These are phyloP conservation scores for Hemisphaericaspora xylanilytica DNA, from an alignment of 1,139 yeast species.

Conservation along the genomic window DNA sequence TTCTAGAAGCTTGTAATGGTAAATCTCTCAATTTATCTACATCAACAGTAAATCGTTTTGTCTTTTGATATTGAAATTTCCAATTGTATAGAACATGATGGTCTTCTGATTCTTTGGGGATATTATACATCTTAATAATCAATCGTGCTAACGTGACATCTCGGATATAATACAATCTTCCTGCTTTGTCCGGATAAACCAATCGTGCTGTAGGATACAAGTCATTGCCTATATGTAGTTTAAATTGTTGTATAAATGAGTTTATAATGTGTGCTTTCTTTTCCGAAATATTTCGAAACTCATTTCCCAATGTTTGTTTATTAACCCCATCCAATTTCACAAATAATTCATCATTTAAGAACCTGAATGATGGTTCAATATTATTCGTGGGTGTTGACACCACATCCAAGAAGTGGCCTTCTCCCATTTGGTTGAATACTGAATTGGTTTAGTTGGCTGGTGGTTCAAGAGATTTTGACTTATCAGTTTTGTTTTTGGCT, in stretches of 20 bases:
- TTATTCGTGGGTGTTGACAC: constrained; percentile 19
- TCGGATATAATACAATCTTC: constrained; percentile 50
- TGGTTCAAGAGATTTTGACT: neutral
- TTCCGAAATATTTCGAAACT: constrained; percentile 26
- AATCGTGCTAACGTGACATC: constrained; percentile 51
- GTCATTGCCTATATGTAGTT: constrained; percentile 64
- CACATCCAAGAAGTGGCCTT: constrained; percentile 11
- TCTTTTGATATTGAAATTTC: constrained; percentile 36
- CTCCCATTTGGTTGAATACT: constrained; percentile 1
- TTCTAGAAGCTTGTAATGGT: constrained; percentile 42
- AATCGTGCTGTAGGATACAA: constrained; percentile 67
- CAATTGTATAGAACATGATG: constrained; percentile 36
- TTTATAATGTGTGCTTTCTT: constrained; percentile 34
- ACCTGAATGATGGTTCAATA: constrained; percentile 28
- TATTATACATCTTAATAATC: constrained; percentile 32
- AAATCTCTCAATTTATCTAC: constrained; percentile 40
- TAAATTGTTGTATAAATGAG: constrained; percentile 59
- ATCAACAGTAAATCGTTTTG: constrained; percentile 14
- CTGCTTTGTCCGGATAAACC: constrained; percentile 60
- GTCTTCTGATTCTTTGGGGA: constrained; percentile 37
- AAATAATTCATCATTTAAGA: constrained; percentile 33
- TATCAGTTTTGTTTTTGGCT: neutral
- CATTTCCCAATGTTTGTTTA: constrained; percentile 23
- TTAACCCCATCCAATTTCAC: constrained; percentile 32
- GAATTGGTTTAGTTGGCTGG: too few species aligned